These are phyloP conservation scores for Saccharum spontaneum DNA, from an alignment of 176 grass and related monocot genomes.

Conservation along the genomic window DNA sequence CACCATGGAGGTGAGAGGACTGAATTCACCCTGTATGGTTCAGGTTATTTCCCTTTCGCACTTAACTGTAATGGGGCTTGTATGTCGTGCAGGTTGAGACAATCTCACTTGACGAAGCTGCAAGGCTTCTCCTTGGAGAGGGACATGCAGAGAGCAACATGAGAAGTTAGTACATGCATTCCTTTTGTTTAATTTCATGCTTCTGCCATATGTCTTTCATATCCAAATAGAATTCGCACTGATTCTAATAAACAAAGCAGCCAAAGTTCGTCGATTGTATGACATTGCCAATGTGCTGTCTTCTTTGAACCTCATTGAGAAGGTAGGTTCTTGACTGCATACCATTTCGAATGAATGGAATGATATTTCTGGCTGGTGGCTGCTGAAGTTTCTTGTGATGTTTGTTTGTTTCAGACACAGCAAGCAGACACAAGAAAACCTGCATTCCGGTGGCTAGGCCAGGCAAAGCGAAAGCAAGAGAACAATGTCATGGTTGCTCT, in stretches of 20 bases:
- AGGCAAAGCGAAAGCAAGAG: constrained; percentile 43
- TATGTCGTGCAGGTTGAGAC: constrained; percentile 52
- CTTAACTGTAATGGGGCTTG: not conserved
- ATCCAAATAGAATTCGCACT: constrained; percentile 1
- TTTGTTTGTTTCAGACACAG: constrained; percentile 59
- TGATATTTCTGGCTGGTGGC: not conserved
- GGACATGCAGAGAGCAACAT: constrained; percentile 70
- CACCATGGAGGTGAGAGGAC: constrained; percentile 58
- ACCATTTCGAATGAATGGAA: not conserved
- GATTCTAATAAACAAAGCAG: constrained; percentile 45
- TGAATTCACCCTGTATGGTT: not conserved
- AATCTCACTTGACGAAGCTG: constrained; percentile 75
- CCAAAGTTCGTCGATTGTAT: constrained; percentile 81
- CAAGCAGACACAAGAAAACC: constrained; percentile 79
- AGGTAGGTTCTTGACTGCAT: constrained; percentile 42
- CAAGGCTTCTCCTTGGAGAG: constrained; percentile 74
- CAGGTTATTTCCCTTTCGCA: not conserved
- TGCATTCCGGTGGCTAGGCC: constrained; percentile 87
- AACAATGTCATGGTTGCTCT: constrained; percentile 25
- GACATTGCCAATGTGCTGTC: constrained; percentile 95
- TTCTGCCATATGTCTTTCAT: not conserved
- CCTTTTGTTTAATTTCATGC: constrained; percentile 10
- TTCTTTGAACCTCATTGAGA: constrained; percentile 89
- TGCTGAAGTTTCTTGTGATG: constrained; percentile 14
- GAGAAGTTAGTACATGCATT: constrained; percentile 59